Evolutionary conservation across 495 filamentous ascomycete species (phyloP).

Genomic region (Pseudevernia furfuracea): DNA sequence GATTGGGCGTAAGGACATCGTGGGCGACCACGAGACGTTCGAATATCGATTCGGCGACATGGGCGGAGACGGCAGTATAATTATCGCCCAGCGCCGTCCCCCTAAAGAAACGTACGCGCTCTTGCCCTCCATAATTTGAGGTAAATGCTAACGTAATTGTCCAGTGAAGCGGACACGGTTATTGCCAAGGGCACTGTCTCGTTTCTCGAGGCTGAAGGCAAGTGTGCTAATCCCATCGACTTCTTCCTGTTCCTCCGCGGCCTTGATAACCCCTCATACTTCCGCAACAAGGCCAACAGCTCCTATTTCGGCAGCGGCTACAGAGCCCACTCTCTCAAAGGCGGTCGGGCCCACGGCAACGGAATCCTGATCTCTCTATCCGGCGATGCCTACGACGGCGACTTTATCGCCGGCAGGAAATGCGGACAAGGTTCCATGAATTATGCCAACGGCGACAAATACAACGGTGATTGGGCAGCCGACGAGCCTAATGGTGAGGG

Average conservation of each 20-base stretch:
- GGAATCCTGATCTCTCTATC: conserved; percentile 48
- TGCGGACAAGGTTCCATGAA: conserved; percentile 48
- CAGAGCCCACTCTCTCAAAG: conserved; percentile 42
- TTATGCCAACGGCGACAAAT: conserved; percentile 56
- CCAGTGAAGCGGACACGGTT: not conserved
- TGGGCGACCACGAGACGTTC: conserved; percentile 18
- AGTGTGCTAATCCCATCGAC: conserved; percentile 40
- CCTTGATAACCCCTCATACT: conserved; percentile 39
- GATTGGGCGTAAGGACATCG: conserved; percentile 12
- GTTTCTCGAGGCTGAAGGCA: conserved; percentile 34
- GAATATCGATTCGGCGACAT: conserved; percentile 5
- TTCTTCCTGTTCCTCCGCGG: conserved; percentile 44
- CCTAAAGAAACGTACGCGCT: conserved; percentile 20
- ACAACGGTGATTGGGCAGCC: conserved; percentile 52
- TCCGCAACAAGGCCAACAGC: conserved; percentile 37
- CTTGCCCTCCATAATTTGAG: not conserved
- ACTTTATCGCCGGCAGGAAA: conserved; percentile 45
- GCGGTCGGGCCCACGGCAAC: conserved; percentile 44
- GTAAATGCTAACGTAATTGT: not conserved
- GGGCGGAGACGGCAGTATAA: conserved; percentile 19
- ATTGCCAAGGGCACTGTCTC: not conserved
- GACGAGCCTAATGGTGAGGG: conserved; percentile 54
- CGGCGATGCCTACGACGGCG: conserved; percentile 49
- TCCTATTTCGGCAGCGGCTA: conserved; percentile 43
- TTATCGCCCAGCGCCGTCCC: conserved; percentile 24